Evolutionary conservation across 1,284 basidiomycete species (phyloP), one percentile per base, ranked within the genome.

Genomic region (Boletus sp.): DNA sequence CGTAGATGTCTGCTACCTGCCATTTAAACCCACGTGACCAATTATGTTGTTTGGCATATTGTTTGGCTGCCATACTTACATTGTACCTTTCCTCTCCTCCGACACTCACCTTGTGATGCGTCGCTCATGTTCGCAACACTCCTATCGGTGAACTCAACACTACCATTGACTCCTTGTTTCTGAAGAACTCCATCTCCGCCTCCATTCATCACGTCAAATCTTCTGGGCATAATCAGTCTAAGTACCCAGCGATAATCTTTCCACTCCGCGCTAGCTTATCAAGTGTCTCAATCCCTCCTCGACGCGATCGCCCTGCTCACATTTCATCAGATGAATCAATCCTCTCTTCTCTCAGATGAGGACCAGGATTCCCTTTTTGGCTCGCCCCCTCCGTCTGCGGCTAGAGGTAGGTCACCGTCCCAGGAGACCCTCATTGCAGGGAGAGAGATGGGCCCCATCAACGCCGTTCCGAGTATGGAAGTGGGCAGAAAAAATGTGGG

Each of bases 321-420:
- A 40, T 29, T 48, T 54, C 27, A 36, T 51, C 59, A 54, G 57
- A 62, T 62, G 61, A 26, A 44, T 26, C 55, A 46, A 6, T 51
- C 45, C 44, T 43, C 37, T 40, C 36, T 30, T 39, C n/a, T 27
- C 8, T 13, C 12, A 14, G 67, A 68, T 49, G 71, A 70, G 51
- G 80, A 85, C 53, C 70, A 75, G 55, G 82, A 81, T 57, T 88
- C 87, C 32, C 83, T 89, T 59, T 90, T 90, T 62, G 87, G 87
- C 51, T 89, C 87, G 13, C 84, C 86, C 41, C 82, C 85, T 58
- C 73, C 85, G 19, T 82, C 83, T 44, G 82, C 84, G 58, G 64
- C 55, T 64, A 78, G 77, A 82, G 82, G 81, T 83, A 88, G 83
- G 81, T 83, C 82, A 71, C 77, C 79, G 56, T 64, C 63, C 32